phyloP scores from a whole-genome alignment of 352 stramenopile species.

The Phytophthora pistaciae region DNA sequence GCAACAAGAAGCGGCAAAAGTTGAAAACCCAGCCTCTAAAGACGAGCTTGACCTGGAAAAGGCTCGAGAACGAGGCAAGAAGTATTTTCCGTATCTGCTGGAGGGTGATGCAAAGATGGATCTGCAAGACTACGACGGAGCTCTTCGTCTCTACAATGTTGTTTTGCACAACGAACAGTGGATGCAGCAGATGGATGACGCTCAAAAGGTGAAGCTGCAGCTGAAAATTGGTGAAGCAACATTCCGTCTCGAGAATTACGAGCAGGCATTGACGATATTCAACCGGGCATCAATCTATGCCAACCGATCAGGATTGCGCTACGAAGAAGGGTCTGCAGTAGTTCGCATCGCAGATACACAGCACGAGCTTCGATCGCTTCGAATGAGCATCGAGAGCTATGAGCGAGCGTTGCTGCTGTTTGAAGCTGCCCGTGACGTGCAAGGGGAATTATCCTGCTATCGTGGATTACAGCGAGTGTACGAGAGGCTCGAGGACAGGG shows the following conservation, averaged over 20 bases:
- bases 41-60: slow-evolving; percentile 4
- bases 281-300: slow-evolving; percentile 54
- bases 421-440: slow-evolving; percentile 50
- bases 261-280: slow-evolving; percentile 62
- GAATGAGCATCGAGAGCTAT: slow-evolving; percentile 63
- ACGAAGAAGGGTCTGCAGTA: slow-evolving; percentile 47
- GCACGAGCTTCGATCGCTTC: slow-evolving; percentile 50
- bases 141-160: slow-evolving; percentile 50
- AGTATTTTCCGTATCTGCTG: slow-evolving; percentile 53
- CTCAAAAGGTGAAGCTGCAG: slow-evolving; percentile 41
- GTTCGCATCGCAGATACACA: slow-evolving; percentile 48
- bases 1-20: slow-evolving; percentile 35
- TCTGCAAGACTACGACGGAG: slow-evolving; percentile 56
- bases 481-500: slow-evolving; percentile 55
- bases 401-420: slow-evolving; percentile 64
- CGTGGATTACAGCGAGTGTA: slow-evolving; percentile 63
- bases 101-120: slow-evolving; percentile 73
- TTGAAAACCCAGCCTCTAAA: slow-evolving; percentile 5
- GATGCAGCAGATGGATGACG: slow-evolving; percentile 44
- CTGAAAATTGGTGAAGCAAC: slow-evolving; percentile 48
- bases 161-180: slow-evolving; percentile 52
- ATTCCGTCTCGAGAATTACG: slow-evolving; percentile 51
- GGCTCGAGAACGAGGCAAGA: slow-evolving; percentile 35
- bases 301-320: slow-evolving; percentile 25
- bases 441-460: slow-evolving; percentile 65